Base-by-base conservation (phyloP, 2,329 filamentous ascomycete species). In the Rutstroemia sydowiana region DNA sequence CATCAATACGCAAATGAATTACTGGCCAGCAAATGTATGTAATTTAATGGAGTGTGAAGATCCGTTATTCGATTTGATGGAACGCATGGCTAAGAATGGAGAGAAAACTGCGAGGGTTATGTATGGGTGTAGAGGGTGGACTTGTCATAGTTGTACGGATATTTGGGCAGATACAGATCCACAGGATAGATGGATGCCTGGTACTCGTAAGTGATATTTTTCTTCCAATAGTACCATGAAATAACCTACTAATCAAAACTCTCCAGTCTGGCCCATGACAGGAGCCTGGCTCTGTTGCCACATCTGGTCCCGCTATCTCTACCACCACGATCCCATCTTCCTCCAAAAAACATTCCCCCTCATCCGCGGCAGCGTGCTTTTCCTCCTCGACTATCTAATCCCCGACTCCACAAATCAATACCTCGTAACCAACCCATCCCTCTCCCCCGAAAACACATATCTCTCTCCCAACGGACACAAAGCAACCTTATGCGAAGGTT, bases 1-100 rank as follows among this genome's bases (percentile, higher is more conserved):
- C 55, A 74, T 77, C 60, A 78, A 77, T 39, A 63, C 70, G 0
- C 69, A 78, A 59, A 78, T 78, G 75, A 77, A 77, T 55, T 78
- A 77, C 57, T 77, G 74, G 74, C 68, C 63, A 0, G 61, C 63
- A 10, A 63, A 66, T 43, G 44, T 59, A 2, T 60, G 60, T 34
- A 63, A 63, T 40, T 50, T 66, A n/a, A 45, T 65, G 0, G 70
- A 72, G 41, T 68, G 66, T 18, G 65, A 73, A 39, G 45, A 59
- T 3, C 70, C 72, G 1, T 51, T 75, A 0, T 73, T 74, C 41
- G 63, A 69, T 20, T 59, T 70, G 1, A 59, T 74, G 2, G 66
- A 71, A 21, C 63, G 66, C 7, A 61, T 73, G 54, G 65, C 62
- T 10, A 41, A 60, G 9, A 48, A 66, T 40, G 66, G 73, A 16